phyloP scores from a whole-genome alignment of 441 rosid species.

The Dalechampia spathulata region DNA sequence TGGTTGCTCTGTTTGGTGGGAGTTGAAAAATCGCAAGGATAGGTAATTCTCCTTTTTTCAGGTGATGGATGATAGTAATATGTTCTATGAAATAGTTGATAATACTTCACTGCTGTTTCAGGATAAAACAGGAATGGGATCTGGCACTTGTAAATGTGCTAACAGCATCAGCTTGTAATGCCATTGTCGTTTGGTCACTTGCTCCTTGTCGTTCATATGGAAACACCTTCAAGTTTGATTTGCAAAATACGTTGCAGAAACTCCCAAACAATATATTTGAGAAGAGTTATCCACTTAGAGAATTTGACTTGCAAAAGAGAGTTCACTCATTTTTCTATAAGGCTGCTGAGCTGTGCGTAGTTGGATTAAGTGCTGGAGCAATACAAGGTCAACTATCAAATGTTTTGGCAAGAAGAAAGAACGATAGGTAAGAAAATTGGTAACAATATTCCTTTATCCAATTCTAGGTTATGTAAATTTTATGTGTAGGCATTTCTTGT shows the following conservation, averaged over 20 bases:
- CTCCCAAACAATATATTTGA: slow-evolving; percentile 94
- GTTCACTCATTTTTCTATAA: slow-evolving; percentile 74
- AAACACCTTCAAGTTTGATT: slow-evolving; percentile 78
- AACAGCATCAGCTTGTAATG: slow-evolving; percentile 81
- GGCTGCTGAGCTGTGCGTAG: slow-evolving; percentile 80
- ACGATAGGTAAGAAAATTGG: slow-evolving; percentile 50
- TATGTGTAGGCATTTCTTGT: too few relatives aligned
- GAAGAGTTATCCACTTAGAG: slow-evolving; percentile 82
- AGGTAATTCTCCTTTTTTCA: slow-evolving; percentile 37
- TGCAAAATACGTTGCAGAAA: slow-evolving; percentile 93
- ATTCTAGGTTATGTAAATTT: too few relatives aligned
- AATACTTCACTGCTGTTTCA: slow-evolving; percentile 23
- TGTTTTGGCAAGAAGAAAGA: slow-evolving; percentile 55
- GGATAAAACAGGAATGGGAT: slow-evolving; percentile 94
- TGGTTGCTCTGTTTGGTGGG: slow-evolving; percentile 92
- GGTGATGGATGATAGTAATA: background rate
- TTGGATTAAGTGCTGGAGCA: slow-evolving; percentile 77
- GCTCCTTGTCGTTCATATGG: slow-evolving; percentile 97
- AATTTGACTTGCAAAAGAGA: slow-evolving; percentile 84
- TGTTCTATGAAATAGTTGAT: slow-evolving; percentile 17
- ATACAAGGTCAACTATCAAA: slow-evolving; percentile 78
- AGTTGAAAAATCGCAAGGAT: slow-evolving; percentile 75
- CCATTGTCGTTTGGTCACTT: slow-evolving; percentile 79
- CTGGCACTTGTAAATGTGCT: slow-evolving; percentile 88
- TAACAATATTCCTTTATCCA: too few relatives aligned